Base-by-base conservation (phyloP, 148 eudicot species). In the Linanthus parryae region DNA sequence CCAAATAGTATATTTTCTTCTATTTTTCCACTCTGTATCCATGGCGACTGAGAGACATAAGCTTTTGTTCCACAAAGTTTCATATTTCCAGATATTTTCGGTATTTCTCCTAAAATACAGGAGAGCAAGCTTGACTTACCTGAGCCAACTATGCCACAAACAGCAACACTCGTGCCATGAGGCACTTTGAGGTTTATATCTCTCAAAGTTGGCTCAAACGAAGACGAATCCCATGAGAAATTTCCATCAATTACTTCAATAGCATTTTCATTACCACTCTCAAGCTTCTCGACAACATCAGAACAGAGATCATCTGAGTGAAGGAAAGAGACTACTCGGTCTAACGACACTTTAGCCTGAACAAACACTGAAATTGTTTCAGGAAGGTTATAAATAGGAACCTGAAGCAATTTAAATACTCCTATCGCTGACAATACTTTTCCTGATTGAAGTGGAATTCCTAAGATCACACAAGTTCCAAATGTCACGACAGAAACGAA, bases 101-200 rank as follows among this genome's bases (percentile, higher is more conserved):
- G 69, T 4, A 79, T 61, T 63, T 79, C 84, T 36, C 80, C 80
- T 9, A 79, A 24, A 1, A 79, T 79, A 39, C 84, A 61, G 15
- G 77, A 74, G 1, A 79, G 69, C 44, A 79, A 61, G 28, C 71
- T 79, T 1, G 84, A 79, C 58, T 79, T 79, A 13, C 84, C 84
- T 1, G 84, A 67, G 42, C 84, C 84, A 62, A 79, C 80, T 3
- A 72, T 54, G n/a, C 86, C 86, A 48, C 86, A 80, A 34, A 80
- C 48, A 40, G 86, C 86, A 27, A 80, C 82, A 58, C 64, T 80
- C 77, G 70, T 70, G 19, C 86, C 86, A 25, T 56, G 72, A 30
- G 44, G 24, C 42, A 76, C 66, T 21, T 35, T 70, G 30, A 80
- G 25, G 26, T 73, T 69, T 29, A 79, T 69, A 40, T 75, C 71